Evolutionary conservation across 1,284 basidiomycete genomes (phyloP).

Genomic region (Trichosporon sp.): DNA sequence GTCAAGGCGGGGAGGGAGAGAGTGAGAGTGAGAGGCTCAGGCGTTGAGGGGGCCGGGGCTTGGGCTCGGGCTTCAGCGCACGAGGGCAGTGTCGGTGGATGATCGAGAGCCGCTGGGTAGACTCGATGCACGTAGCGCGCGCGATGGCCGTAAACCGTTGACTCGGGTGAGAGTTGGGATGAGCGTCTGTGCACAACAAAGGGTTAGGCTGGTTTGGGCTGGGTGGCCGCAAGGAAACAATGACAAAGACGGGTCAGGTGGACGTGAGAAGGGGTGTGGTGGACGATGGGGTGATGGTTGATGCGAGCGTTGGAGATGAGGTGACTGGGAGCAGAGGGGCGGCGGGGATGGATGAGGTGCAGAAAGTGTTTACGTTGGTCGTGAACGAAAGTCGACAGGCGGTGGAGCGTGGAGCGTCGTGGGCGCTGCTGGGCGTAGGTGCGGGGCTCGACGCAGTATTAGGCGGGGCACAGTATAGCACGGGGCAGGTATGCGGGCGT

Average conservation of each 20-base stretch:
- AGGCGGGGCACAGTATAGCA: neutral
- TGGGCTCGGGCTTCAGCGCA: neutral
- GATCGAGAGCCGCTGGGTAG: neutral
- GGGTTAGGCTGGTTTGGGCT: neutral
- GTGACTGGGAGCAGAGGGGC: neutral
- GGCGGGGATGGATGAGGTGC: neutral
- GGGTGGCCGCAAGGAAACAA: neutral
- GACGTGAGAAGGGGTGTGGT: neutral
- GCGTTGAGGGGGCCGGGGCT: neutral
- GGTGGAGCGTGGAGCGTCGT: neutral
- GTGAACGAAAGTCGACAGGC: neutral
- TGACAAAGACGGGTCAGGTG: neutral
- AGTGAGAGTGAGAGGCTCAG: neutral
- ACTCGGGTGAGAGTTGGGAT: neutral
- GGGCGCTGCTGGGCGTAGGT: neutral
- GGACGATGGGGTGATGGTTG: neutral
- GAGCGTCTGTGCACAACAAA: slow-evolving; percentile 1
- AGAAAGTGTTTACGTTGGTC: neutral
- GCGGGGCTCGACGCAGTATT: neutral
- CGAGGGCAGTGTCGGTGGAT: neutral
- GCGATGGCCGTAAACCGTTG: neutral
- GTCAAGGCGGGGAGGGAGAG: neutral
- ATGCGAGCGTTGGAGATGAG: neutral
- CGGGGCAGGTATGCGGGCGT: neutral
- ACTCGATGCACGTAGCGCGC: neutral